These are phyloP conservation scores for Monilinia laxa DNA, from an alignment of 2,329 filamentous ascomycete species.

Conservation along the genomic window DNA sequence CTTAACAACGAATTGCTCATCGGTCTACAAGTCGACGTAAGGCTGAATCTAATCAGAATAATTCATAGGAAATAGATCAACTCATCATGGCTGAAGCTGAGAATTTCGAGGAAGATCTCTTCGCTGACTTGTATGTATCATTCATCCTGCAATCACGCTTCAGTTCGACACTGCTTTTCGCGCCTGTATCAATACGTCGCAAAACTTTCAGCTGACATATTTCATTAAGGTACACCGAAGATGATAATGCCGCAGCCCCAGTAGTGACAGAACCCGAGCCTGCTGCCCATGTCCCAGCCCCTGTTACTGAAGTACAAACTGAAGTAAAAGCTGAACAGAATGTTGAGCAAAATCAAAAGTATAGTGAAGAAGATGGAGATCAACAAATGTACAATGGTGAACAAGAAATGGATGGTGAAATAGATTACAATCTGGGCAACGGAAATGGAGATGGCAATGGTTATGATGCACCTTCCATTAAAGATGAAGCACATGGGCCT, in stretches of 20 bases:
- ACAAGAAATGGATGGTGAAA: slow-evolving; percentile 55
- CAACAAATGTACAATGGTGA: slow-evolving; percentile 48
- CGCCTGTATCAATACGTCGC: slow-evolving; percentile 1
- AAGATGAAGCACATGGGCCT: slow-evolving; percentile 51
- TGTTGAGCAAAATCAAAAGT: slow-evolving; percentile 38
- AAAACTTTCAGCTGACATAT: slow-evolving; percentile 21
- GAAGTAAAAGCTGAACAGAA: slow-evolving; percentile 34
- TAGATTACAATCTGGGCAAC: slow-evolving; percentile 57
- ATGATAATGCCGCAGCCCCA: slow-evolving; percentile 53
- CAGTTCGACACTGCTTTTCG: not conserved
- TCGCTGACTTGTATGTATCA: slow-evolving; percentile 81
- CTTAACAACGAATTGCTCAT: not conserved
- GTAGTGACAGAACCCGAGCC: slow-evolving; percentile 36
- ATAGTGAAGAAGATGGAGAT: slow-evolving; percentile 41
- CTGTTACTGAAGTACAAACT: slow-evolving; percentile 32
- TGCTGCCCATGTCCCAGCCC: slow-evolving; percentile 29
- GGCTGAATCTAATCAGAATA: slow-evolving; percentile 10
- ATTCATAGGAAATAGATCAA: slow-evolving; percentile 6
- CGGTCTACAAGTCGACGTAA: not conserved
- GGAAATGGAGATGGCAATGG: slow-evolving; percentile 43
- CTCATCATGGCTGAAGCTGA: slow-evolving; percentile 73
- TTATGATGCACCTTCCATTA: slow-evolving; percentile 31
- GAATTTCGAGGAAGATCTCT: slow-evolving; percentile 89
- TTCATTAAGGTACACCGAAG: slow-evolving; percentile 61
- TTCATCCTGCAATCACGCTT: not conserved